phyloP scores from a whole-genome alignment of 371 early-diverging fungal species.

The Cladochytrium tenue region DNA sequence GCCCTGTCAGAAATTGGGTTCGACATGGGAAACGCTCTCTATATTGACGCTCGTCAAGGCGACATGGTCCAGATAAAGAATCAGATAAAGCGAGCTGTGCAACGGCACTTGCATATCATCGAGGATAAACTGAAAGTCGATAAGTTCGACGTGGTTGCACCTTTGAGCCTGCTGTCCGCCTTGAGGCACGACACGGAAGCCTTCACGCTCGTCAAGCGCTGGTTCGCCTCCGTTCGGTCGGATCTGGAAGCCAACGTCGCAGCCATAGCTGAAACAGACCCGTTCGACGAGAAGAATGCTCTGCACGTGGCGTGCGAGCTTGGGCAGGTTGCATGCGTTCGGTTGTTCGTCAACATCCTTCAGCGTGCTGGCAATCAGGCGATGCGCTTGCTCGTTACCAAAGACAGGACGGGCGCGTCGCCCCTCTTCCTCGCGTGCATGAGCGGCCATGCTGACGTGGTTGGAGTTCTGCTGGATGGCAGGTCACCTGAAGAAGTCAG shows the following conservation, averaged over 20 bases:
- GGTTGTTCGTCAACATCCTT: not conserved
- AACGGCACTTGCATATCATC: not conserved
- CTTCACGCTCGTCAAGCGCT: not conserved
- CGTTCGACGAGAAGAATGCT: not conserved
- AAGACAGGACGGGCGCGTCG: not conserved
- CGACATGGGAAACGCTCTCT: constrained; percentile 9
- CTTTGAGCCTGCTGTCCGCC: not conserved
- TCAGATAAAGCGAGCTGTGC: not conserved
- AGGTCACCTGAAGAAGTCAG: not conserved
- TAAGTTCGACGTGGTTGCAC: not conserved
- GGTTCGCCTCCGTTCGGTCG: not conserved
- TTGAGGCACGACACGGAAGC: not conserved
- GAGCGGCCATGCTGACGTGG: not conserved
- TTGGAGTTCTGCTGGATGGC: constrained; percentile 1
- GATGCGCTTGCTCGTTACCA: not conserved
- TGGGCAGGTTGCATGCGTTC: not conserved
- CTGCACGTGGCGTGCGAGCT: constrained; percentile 3
- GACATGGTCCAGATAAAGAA: not conserved
- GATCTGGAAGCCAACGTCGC: no score
- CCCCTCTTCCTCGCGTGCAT: not conserved
- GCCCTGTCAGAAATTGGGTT: constrained; percentile 7
- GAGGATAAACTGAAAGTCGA: not conserved
- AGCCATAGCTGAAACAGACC: not conserved
- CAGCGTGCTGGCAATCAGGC: not conserved
- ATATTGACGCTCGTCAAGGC: constrained; percentile 5